Base-by-base conservation (phyloP, 2,329 filamentous ascomycete genomes). In the Claviceps purpurea region DNA sequence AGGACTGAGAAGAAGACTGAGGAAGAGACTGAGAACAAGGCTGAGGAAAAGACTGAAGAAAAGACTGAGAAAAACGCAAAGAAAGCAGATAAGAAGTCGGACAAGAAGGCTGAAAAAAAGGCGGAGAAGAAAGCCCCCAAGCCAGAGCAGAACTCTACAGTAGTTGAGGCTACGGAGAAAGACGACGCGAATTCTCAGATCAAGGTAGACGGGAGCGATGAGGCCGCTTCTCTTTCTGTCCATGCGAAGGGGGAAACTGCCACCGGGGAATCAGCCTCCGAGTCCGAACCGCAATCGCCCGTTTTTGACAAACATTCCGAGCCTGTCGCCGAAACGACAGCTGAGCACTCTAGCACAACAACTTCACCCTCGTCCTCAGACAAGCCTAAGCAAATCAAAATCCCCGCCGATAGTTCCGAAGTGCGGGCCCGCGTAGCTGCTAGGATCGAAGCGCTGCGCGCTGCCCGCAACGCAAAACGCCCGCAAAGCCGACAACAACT, bases 401-500 rank as follows among this genome's bases (percentile, higher is more conserved):
- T 85, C 34, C 84, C 84, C 52, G 73, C 81, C 56, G 84, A 90
- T 62, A 84, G 84, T 43, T 81, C 87, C 55, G 80, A 84, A 26
- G 79, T 95, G 47, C 83, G 86, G 61, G 81, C 84, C 53, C 84
- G 90, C 45, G 75, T 98, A 49, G 83, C 86, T 52, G 86, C 87
- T 59, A 86, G 83, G 56, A 89, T 98, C 52, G 87, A 93, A 59
- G 84, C 84, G 46, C 80, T 97, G 49, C 86, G 91, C 54, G 86
- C 87, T 10, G 82, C 83, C 26, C 84, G 93, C 54, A 95, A 95
- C 67, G 90, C 91, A 5, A 89, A 94, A 60, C 88, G 86, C 5
- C 76, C 83, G 53, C 82, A 86, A 57, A 95, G 88, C 55, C 81
- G 93, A 55, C 86, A 95, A 69, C 90, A 97, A 64, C 78, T 98